Percentiles rank a stretch among this genome's conserved stretches.
Conservation (phyloP, 2,329 filamentous ascomycete genomes). For the Lachnellula willkommii region DNA sequence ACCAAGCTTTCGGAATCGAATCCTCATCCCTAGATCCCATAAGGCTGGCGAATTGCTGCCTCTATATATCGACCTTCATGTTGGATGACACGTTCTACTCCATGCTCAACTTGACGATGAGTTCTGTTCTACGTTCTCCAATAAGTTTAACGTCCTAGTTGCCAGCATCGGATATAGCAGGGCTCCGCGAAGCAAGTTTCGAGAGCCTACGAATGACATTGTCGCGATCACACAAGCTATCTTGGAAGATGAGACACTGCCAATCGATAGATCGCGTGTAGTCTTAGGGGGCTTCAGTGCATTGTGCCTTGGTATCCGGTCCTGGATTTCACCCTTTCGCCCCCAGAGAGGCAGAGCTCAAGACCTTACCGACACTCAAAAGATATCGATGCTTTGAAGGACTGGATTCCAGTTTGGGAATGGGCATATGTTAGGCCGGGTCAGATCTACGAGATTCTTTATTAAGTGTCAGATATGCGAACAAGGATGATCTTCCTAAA, state of each 20-base stretch:
- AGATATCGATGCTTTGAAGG: slow-evolving; percentile 14
- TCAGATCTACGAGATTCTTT: slow-evolving; percentile 23
- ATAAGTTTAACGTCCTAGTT: slow-evolving; percentile 38
- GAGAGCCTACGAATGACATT: slow-evolving; percentile 40
- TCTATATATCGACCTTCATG: slow-evolving; percentile 46
- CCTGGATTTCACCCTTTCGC: slow-evolving; percentile 36
- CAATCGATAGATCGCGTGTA: slow-evolving; percentile 40
- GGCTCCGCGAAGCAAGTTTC: slow-evolving; percentile 42
- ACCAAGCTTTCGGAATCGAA: slow-evolving; percentile 24
- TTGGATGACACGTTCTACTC: slow-evolving; percentile 45
- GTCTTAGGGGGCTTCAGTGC: slow-evolving; percentile 46
- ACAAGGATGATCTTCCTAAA: slow-evolving; percentile 16
- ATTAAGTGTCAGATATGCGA: slow-evolving; percentile 21
- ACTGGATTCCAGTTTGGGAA: slow-evolving; percentile 19
- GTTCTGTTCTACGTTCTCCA: slow-evolving; percentile 42
- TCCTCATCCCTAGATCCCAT: slow-evolving; percentile 39
- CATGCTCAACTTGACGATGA: slow-evolving; percentile 40
- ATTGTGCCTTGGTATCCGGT: slow-evolving; percentile 42
- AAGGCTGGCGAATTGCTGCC: slow-evolving; percentile 34
- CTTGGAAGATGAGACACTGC: slow-evolving; percentile 40
- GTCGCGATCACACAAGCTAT: slow-evolving; percentile 39
- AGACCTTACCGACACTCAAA: slow-evolving; percentile 31
- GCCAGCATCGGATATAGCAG: slow-evolving; percentile 46
- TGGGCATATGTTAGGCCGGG: slow-evolving; percentile 22
- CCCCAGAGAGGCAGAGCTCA: slow-evolving; percentile 27